Evolutionary conservation across 345 rosid species (phyloP), one percentile per base, ranked within the genome.

Genomic region (Linum lewisii): DNA sequence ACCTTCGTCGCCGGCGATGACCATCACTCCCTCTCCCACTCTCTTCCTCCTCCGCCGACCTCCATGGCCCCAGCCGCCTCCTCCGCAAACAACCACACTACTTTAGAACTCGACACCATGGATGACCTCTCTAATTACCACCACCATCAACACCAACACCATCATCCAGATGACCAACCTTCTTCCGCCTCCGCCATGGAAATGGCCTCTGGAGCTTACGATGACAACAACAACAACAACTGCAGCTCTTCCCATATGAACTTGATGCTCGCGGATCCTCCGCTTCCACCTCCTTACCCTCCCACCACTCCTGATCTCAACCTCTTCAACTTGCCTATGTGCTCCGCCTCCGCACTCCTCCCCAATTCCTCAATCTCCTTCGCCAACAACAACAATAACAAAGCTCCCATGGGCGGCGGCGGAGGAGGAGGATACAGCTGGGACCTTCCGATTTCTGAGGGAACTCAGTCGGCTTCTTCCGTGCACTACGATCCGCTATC

Each of bases 321-420:
- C 69, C 88, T 88, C 54, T 71, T 82, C 65, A 79, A 79, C 57
- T 61, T 83, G 18, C 79, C 84, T 51, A 66, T 74, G 67, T 70
- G 77, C 51, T 61, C 82, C 21, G 60, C 69, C 22, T 63, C 79
- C 0, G 71, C 76, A 57, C 63, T 80, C 29, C 65, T 71, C 34
- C 60, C 20, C 36, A 59, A 47, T 2, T 6, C 50, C 34, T 57
- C 69, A 18, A 18, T 62, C 10, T 56, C 51, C 14, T 62, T 62
- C 38, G 61, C 24, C 11, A 62, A 29, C 34, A 29, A 26, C 32
- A 26, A 29, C 34, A 29, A 29, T 11, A 14, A 14, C 47, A 42
- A 42, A 42, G 15, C 47, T 16, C 47, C 4, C 5, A 16, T 42
- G 47, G 47, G 47, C 47, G 47, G 47, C 47, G 47, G 47, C 34